Base-by-base conservation (phyloP, 108 stramenopile genomes). In the Bacterosira constricta region DNA sequence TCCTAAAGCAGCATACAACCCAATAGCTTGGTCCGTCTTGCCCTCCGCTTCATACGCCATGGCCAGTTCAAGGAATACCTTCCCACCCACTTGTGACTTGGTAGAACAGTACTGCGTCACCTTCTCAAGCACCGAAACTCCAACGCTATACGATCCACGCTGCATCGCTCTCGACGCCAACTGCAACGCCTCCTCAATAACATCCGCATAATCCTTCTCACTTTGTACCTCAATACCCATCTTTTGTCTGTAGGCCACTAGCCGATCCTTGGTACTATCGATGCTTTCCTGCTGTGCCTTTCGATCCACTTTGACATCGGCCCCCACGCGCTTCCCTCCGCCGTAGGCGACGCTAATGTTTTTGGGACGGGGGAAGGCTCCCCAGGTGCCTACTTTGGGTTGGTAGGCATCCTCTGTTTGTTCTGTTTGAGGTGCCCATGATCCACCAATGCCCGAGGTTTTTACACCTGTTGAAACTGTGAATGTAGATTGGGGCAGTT, bases 321-420 rank as follows among this genome's bases (percentile, higher is more conserved):
- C 87, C 7, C 94, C 94, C 5, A 96, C 83, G 23, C 89, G 81
- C 55, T 87, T 80, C 20, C 96, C 96, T 20, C 96, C 96, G 9
- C 96, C 96, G 54, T 91, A 97, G 1, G 96, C 93, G 41, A 87
- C 86, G 58, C 90, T 91, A 31, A 97, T 96, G 67, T 95, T 93
- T 50, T 85, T 89, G 21, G 97, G 97, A n/a, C 97, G 87, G 55
- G 89, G 86, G 73, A 97, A 97, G 38, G 85, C 90, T 25, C 97
- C 97, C 96, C 97, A 97, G 6, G 90, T 83, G 12, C 93, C 93
- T 12, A 61, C 55, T 54, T 88, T 88, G 6, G 93, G 93, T 50
- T 85, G 78, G 58, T 88, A 88, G 11, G 66, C 39, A 10, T 88
- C 87, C 23, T 52, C 73, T 27, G 23, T 50, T 38, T 50, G 50